Conservation (phyloP, 2,329 filamentous ascomycete genomes). For the Xylariaceae sp. region DNA sequence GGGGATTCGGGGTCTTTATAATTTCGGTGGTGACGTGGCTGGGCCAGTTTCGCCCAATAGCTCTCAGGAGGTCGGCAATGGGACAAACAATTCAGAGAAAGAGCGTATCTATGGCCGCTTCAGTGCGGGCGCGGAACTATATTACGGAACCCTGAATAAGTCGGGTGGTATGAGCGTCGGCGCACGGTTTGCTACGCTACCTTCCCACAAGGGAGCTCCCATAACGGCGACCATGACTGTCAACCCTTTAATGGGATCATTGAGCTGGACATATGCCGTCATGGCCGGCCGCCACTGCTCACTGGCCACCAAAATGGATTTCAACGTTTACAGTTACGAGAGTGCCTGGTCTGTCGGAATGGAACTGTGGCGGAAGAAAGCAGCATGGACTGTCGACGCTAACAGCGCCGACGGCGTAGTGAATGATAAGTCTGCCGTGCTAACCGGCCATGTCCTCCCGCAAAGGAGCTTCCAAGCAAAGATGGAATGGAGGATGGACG, state of each 20-base stretch:
- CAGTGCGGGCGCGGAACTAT: conserved; percentile 86
- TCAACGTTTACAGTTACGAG: conserved; percentile 98
- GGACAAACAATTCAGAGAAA: conserved; percentile 35
- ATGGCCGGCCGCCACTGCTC: conserved; percentile 77
- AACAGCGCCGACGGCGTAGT: conserved; percentile 34
- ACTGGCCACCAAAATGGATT: conserved; percentile 86
- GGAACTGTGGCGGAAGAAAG: conserved; percentile 78
- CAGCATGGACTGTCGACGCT: conserved; percentile 36
- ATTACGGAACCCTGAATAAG: conserved; percentile 93
- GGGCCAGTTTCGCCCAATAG: conserved; percentile 22
- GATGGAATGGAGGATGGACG: conserved; percentile 40
- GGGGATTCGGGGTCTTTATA: conserved; percentile 84
- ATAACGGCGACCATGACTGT: conserved; percentile 89
- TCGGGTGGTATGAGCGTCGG: conserved; percentile 87
- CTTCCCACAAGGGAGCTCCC: conserved; percentile 74
- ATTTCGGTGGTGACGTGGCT: conserved; percentile 73
- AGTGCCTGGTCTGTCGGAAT: conserved; percentile 87
- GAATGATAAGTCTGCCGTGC: conserved; percentile 17
- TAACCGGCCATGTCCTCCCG: conserved; percentile 7
- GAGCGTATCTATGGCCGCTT: conserved; percentile 74
- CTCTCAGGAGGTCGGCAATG: conserved; percentile 19
- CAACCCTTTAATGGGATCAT: conserved; percentile 89
- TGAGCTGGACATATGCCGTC: conserved; percentile 88
- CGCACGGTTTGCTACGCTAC: conserved; percentile 81
- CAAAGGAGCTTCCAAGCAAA: conserved; percentile 50